Percentiles rank a stretch among this genome's conserved stretches.
Evolutionary conservation across 306 rosid species (phyloP).

Genomic region (Rosa rugosa): DNA sequence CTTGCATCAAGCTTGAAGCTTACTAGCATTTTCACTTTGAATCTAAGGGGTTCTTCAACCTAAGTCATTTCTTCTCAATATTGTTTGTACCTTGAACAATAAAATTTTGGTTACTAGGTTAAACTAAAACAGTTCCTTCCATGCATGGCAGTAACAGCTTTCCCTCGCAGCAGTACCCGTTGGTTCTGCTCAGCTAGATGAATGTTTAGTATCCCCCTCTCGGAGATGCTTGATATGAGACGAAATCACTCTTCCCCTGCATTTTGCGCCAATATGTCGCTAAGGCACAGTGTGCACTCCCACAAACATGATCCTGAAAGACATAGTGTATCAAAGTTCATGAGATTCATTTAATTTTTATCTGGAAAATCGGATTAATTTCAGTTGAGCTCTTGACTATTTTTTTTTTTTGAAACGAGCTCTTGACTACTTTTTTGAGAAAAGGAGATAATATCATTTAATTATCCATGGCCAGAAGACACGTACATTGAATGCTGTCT

Average conservation of each 20-base stretch:
- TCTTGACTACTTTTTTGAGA: too few relatives aligned
- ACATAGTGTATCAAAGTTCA: not conserved
- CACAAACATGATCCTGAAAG: slow-evolving; percentile 63
- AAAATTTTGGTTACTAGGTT: not conserved
- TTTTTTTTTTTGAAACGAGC: too few relatives aligned
- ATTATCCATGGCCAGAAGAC: too few relatives aligned
- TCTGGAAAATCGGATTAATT: too few relatives aligned
- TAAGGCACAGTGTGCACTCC: slow-evolving; percentile 70
- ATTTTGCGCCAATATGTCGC: slow-evolving; percentile 63
- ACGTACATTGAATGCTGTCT: too few relatives aligned
- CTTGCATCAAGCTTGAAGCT: not conserved
- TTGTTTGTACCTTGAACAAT: not conserved
- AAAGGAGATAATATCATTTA: too few relatives aligned
- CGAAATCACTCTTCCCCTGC: slow-evolving; percentile 60
- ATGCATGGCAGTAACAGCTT: slow-evolving; percentile 63
- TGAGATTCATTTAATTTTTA: too few relatives aligned
- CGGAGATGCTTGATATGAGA: slow-evolving; percentile 72
- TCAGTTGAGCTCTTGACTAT: not conserved
- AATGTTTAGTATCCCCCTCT: slow-evolving; percentile 63
- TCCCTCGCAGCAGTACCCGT: slow-evolving; percentile 65
- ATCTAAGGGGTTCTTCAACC: not conserved
- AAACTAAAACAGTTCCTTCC: slow-evolving; percentile 64
- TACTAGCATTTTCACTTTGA: not conserved
- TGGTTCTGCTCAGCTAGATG: slow-evolving; percentile 59
- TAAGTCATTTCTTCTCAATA: not conserved